phyloP scores from a whole-genome alignment of 129 eudicot genomes.

The Flaveria robusta region DNA sequence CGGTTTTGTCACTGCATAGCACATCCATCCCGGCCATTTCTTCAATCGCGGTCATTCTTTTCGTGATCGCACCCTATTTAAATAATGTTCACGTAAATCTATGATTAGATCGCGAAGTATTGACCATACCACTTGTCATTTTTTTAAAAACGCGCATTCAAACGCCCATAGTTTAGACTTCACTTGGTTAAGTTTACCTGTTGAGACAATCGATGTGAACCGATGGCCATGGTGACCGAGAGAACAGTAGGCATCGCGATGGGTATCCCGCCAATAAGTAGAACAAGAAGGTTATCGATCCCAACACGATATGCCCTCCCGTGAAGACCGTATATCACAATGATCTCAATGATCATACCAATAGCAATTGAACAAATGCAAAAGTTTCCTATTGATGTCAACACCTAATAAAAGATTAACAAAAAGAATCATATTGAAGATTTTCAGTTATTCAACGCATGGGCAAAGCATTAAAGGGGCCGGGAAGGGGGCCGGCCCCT shows the following conservation, averaged over 20 bases:
- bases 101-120: background rate
- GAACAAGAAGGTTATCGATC: constrained; percentile 78
- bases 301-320: constrained; percentile 65
- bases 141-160: background rate
- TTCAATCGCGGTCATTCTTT: constrained; percentile 91
- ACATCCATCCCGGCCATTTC: constrained; percentile 98
- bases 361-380: constrained; percentile 84
- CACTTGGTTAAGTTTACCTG: constrained; percentile 46
- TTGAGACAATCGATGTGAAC: constrained; percentile 81
- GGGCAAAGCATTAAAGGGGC: too few relatives aligned
- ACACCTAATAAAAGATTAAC: constrained; percentile 40
- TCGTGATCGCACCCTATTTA: constrained; percentile 75
- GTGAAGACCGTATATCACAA: constrained; percentile 67
- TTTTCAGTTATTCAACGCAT: too few relatives aligned
- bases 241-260: constrained; percentile 93
- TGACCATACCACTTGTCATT: background rate
- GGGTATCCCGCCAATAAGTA: constrained; percentile 87
- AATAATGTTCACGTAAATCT: background rate
- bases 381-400: constrained; percentile 80
- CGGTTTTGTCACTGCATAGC: constrained; percentile 84
- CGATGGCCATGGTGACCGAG: constrained; percentile 91
- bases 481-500: too few relatives aligned
- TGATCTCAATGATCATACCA: constrained; percentile 75
- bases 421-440: background rate
- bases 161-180: background rate